Percentiles rank a stretch among this genome's conserved stretches.
Evolutionary conservation across 1,284 basidiomycete genomes (phyloP).

Genomic region (Ceratobasidium sp.): DNA sequence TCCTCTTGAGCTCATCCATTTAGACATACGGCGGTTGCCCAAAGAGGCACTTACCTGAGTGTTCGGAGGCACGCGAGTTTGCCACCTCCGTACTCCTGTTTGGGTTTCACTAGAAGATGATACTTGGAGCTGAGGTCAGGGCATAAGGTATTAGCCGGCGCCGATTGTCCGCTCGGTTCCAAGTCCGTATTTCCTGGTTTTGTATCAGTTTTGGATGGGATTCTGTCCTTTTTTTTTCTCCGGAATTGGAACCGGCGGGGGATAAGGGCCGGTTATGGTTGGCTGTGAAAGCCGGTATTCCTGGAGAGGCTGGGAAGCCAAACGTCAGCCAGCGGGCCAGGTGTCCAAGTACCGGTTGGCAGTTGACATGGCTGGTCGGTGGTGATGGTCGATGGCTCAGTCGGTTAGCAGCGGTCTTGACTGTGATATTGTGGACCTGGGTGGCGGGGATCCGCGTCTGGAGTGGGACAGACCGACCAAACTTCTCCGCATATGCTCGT

Average conservation of each 20-base stretch:
- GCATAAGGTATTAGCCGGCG: neutral
- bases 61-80: neutral
- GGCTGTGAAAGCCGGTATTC: too few relatives aligned
- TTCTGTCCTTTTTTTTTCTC: neutral
- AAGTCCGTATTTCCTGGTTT: neutral
- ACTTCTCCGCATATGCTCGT: neutral
- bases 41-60: neutral
- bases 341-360: neutral
- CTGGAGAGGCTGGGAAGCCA: neutral
- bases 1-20: neutral
- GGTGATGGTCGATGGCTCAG: neutral
- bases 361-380: neutral
- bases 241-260: neutral
- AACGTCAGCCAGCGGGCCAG: neutral
- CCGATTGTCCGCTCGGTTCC: conserved; percentile 8
- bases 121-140: neutral
- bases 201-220: neutral
- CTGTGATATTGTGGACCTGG: neutral
- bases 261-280: neutral
- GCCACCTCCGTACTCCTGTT: neutral
- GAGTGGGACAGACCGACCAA: neutral
- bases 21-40: neutral
- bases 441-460: neutral
- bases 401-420: conserved; percentile 3
- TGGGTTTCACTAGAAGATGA: neutral